Conservation (phyloP, 2,329 filamentous ascomycete genomes). For the Beauveria sp. region DNA sequence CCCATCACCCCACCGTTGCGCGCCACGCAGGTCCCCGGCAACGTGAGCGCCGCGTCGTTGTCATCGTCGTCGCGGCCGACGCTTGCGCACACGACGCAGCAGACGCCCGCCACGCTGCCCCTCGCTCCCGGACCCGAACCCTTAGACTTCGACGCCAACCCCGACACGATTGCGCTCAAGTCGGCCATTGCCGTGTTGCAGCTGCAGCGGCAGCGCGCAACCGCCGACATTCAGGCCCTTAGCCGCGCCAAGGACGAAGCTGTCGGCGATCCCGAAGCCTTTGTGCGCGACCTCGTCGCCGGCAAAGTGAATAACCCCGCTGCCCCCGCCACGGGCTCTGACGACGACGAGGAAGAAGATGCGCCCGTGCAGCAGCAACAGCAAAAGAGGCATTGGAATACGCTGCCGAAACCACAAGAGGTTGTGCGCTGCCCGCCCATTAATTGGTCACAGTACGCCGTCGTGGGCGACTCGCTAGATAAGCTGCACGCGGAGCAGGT, state of each 20-base stretch:
- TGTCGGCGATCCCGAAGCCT: constrained; percentile 61
- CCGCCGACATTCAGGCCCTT: constrained; percentile 65
- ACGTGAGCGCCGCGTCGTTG: background rate
- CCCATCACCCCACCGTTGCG: constrained; percentile 46
- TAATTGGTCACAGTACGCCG: constrained; percentile 90
- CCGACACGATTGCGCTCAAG: constrained; percentile 79
- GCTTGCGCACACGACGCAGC: constrained; percentile 39
- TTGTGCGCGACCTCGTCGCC: constrained; percentile 58
- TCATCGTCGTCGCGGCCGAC: constrained; percentile 6
- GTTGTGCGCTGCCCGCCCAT: constrained; percentile 80
- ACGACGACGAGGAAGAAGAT: constrained; percentile 13
- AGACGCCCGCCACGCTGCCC: constrained; percentile 30
- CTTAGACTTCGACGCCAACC: constrained; percentile 58
- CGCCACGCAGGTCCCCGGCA: constrained; percentile 25
- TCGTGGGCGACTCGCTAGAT: constrained; percentile 74
- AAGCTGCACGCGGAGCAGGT: constrained; percentile 77
- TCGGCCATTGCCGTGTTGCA: constrained; percentile 82
- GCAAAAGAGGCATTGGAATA: constrained; percentile 41
- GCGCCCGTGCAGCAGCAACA: constrained; percentile 8
- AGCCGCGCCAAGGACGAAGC: constrained; percentile 64
- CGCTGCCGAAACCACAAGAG: constrained; percentile 70
- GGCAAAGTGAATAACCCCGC: constrained; percentile 43
- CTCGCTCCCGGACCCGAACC: constrained; percentile 42
- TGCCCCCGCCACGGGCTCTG: constrained; percentile 2
- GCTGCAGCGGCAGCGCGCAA: constrained; percentile 72